phyloP scores from a whole-genome alignment of 2,329 filamentous ascomycete species.

The Diaporthe australafricana region DNA sequence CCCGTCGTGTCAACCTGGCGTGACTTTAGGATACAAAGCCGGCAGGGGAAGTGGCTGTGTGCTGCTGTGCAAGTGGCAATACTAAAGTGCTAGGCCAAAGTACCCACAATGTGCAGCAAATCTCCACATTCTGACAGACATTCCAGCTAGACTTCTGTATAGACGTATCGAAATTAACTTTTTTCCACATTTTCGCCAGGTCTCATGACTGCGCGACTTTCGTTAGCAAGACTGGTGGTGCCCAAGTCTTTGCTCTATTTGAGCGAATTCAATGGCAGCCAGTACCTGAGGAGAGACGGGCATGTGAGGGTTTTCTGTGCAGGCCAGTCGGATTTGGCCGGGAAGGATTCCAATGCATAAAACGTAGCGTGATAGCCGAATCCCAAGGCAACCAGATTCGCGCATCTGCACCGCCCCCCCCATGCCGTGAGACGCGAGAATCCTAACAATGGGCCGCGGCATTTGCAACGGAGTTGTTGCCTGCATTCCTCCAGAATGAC shows the following conservation, averaged over 20 bases:
- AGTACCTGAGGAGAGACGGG: too few species aligned
- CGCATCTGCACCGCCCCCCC: conserved; percentile 2
- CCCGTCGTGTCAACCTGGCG: not conserved
- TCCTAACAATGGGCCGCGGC: not conserved
- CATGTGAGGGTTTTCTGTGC: not conserved
- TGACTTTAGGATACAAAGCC: not conserved
- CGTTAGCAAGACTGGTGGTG: too few species aligned
- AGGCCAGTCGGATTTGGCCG: not conserved
- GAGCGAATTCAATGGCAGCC: not conserved
- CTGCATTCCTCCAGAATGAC: conserved; percentile 1
- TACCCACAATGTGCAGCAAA: not conserved
- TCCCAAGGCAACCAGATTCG: conserved; percentile 19
- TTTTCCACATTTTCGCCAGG: too few species aligned
- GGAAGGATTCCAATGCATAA: conserved; percentile 2
- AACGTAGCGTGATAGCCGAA: not conserved
- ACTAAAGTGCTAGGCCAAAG: too few species aligned
- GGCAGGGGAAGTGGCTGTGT: conserved; percentile 6
- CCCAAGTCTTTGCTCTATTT: not conserved
- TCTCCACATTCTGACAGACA: not conserved
- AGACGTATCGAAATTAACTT: too few species aligned
- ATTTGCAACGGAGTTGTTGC: not conserved
- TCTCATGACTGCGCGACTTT: too few species aligned
- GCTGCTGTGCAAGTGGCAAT: conserved; percentile 7
- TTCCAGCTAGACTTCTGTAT: too few species aligned
- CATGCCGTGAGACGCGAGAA: not conserved